Percentiles rank a stretch among this genome's conserved stretches.
phyloP scores from a whole-genome alignment of 2,329 filamentous ascomycete genomes.

The Periglandula ipomoeae region DNA sequence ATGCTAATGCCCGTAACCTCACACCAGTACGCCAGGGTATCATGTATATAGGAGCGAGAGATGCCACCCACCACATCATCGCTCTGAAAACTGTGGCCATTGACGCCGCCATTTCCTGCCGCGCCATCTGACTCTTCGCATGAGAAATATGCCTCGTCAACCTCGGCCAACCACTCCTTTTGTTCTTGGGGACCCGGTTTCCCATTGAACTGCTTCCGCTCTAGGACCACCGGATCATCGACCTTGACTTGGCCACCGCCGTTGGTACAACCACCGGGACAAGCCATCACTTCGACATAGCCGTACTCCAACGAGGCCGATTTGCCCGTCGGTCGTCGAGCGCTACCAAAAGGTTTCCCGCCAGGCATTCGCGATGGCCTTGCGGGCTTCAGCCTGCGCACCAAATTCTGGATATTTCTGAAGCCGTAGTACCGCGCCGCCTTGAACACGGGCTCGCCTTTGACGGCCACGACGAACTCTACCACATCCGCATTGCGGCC shows the following conservation, averaged over 20 bases:
- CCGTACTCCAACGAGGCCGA: conserved; percentile 55
- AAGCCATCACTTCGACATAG: conserved; percentile 99
- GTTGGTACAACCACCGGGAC: conserved; percentile 96
- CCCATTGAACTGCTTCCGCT: conserved; percentile 34
- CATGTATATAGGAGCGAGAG: conserved; percentile 55
- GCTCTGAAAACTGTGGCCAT: conserved; percentile 3
- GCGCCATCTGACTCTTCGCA: conserved; percentile 44
- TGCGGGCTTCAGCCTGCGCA: conserved; percentile 80
- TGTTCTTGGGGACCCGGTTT: conserved; percentile 70
- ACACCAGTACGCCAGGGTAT: conserved; percentile 69
- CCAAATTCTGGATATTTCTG: conserved; percentile 95
- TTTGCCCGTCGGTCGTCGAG: conserved; percentile 43
- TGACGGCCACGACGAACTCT: conserved; percentile 63
- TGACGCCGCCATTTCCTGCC: conserved; percentile 13
- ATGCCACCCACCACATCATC: conserved; percentile 52
- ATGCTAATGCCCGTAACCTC: conserved; percentile 59
- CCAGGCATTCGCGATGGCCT: conserved; percentile 72
- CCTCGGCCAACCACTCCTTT: conserved; percentile 71
- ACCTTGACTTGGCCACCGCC: conserved; percentile 92
- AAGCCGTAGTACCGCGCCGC: conserved; percentile 94
- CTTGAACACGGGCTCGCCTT: conserved; percentile 56
- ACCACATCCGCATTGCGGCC: conserved; percentile 88
- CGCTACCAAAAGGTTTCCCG: conserved; percentile 50
- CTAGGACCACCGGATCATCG: conserved; percentile 59
- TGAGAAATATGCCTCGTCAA: conserved; percentile 89